Base-by-base conservation (phyloP, 148 eudicot genomes). In the Pouteria glomerata region DNA sequence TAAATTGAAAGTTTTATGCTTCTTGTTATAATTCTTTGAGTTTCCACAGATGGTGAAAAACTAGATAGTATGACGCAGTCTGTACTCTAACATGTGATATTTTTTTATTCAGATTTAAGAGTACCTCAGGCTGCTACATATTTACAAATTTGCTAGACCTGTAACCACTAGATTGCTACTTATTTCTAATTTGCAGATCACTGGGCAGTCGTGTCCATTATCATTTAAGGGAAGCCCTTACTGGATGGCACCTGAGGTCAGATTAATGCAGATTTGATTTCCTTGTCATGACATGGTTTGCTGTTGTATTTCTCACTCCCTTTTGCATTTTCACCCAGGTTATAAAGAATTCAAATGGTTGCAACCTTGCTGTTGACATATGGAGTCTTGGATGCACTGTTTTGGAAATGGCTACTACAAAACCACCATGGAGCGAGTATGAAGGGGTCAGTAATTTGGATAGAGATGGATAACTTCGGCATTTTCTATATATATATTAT, bases 241-340 rank as follows among this genome's bases (percentile, higher is more conserved):
- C 70, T 95, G 98, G 98, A 95, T 95, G 98, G 98, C 98, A 57
- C 98, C 98, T 35, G 98, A 93, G 96, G 98, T 93, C 19, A 68
- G 86, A 19, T 69, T 24, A 12, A 15, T n/a, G 41, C 61, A 39
- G 61, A 19, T 66, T 63, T 69, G 57, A 52, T 57, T 65, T 63
- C 18, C 64, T 72, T 59, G 68, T 24, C 15, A 44, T 61, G 19
- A 41, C 41, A 42, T 23, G 55, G 26, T 42, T 14, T 63, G 50
- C 27, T 26, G 1, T 39, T 48, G 24, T 39, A 65, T 61, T 57
- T 50, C 69, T 75, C 59, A 78, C 55, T 57, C 39, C 6, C 48
- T 67, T 33, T 76, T 70, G 35, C 57, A 10, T 62, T 13, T 26
- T 57, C n/a, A 56, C 68, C 63, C 77, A 93, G 98, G 91, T 93